Conservation (phyloP, 345 rosid species). For the Jatropha curcas region DNA sequence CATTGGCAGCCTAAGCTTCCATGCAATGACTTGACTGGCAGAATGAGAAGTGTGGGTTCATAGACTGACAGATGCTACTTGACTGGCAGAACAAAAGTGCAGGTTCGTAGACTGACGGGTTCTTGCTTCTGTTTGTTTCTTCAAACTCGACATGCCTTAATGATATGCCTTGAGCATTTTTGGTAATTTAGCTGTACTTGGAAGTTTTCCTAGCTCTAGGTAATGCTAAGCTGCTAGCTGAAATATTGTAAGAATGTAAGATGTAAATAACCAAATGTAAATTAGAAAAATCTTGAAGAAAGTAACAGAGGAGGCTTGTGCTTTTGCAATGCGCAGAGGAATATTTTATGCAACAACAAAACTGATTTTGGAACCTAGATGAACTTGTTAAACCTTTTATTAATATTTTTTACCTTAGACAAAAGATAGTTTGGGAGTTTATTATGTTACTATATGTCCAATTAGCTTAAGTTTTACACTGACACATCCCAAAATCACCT, state of each 20-base stretch:
- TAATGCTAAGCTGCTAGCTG: conserved; percentile 25
- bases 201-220: not conserved
- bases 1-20: conserved; percentile 39
- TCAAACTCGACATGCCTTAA: conserved; percentile 21
- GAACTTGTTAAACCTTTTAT: not conserved
- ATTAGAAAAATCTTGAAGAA: conserved; percentile 18
- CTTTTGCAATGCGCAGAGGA: conserved; percentile 14
- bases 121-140: conserved; percentile 27
- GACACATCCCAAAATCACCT: not conserved
- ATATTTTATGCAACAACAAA: not conserved
- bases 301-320: conserved; percentile 18
- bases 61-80: conserved; percentile 3
- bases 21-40: conserved; percentile 22
- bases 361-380: conserved; percentile 14
- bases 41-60: conserved; percentile 23
- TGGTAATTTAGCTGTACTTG: not conserved
- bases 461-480: not conserved
- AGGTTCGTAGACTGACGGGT: conserved; percentile 26
- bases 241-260: conserved; percentile 22
- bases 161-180: conserved; percentile 19
- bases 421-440: no score
- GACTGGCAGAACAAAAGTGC: not conserved
- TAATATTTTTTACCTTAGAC: not conserved
- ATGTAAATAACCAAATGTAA: conserved; percentile 32
- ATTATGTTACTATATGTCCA: conserved; percentile 1